Conservation (phyloP, 306 rosid genomes). For the Acacia acuminata region DNA sequence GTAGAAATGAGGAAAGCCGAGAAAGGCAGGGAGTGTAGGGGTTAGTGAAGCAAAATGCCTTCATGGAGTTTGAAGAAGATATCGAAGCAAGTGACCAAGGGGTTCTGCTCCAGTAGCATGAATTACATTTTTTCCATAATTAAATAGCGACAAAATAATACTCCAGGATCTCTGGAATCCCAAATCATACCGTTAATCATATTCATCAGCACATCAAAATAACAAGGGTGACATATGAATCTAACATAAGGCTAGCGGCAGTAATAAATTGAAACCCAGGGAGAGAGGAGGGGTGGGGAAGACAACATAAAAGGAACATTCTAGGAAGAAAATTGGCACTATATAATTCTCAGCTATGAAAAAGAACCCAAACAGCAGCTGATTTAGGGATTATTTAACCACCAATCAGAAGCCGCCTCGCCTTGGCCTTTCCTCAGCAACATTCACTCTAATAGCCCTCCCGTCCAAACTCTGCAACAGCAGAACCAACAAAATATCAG, state of each 20-base stretch:
- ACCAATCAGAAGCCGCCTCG: conserved; percentile 56
- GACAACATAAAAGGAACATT: no score
- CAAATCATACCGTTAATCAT: conserved; percentile 24
- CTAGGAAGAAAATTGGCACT: conserved; percentile 29
- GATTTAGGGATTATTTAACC: conserved; percentile 28
- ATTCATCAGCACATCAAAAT: conserved; percentile 22
- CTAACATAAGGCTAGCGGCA: conserved; percentile 33
- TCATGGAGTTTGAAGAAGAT: not conserved
- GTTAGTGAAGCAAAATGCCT: not conserved
- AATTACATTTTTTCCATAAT: not conserved
- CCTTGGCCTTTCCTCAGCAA: conserved; percentile 85
- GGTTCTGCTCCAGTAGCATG: not conserved
- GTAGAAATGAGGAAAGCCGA: not conserved
- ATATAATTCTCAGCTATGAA: conserved; percentile 44
- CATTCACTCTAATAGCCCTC: conserved; percentile 82
- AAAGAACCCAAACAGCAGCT: conserved; percentile 27
- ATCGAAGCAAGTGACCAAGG: not conserved
- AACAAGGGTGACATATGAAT: conserved; percentile 26
- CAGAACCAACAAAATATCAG: conserved; percentile 31
- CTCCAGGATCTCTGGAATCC: conserved; percentile 17
- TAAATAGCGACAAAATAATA: not conserved
- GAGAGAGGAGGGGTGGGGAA: not conserved
- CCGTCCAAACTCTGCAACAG: conserved; percentile 82
- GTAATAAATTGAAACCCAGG: not conserved
- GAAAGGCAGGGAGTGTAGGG: not conserved